Percentiles rank a stretch among this genome's conserved stretches.
Evolutionary conservation across 768 basidiomycete genomes (phyloP).

Genomic region (Collybiopsis confluens): DNA sequence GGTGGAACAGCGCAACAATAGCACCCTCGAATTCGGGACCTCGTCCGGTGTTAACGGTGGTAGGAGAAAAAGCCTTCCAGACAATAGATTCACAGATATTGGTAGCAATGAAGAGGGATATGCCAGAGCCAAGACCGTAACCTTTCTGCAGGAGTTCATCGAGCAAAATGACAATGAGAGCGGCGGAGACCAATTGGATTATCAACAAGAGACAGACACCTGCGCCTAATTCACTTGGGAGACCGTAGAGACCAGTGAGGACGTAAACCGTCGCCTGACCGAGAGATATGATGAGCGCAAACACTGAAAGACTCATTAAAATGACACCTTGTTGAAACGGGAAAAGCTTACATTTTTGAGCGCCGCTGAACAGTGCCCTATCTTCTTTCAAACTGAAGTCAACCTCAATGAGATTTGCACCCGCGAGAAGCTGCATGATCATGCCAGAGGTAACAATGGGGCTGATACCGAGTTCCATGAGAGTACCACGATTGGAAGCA

Average conservation of each 20-base stretch:
- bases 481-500: slow-evolving; percentile 95
- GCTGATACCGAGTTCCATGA: slow-evolving; percentile 98
- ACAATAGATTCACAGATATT: slow-evolving; percentile 99
- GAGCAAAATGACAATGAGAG: slow-evolving; percentile 95
- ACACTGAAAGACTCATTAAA: slow-evolving; percentile 50
- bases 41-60: slow-evolving; percentile 95
- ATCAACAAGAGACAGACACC: slow-evolving; percentile 97
- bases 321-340: background rate
- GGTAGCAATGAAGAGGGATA: slow-evolving; percentile 98
- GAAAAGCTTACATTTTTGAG: slow-evolving; percentile 81
- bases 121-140: slow-evolving; percentile 97
- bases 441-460: slow-evolving; percentile 98
- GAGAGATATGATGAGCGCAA: slow-evolving; percentile 93
- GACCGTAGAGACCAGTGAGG: slow-evolving; percentile 93
- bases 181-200: slow-evolving; percentile 90
- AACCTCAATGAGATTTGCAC: slow-evolving; percentile 95
- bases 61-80: slow-evolving; percentile 99
- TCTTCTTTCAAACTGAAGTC: slow-evolving; percentile 98
- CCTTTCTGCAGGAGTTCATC: slow-evolving; percentile 99
- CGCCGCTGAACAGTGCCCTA: slow-evolving; percentile 89
- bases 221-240: slow-evolving; percentile 87
- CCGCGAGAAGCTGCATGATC: slow-evolving; percentile 99
- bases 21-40: slow-evolving; percentile 99
- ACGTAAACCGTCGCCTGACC: slow-evolving; percentile 98
- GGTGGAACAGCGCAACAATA: slow-evolving; percentile 92